Evolutionary conservation across 2,329 filamentous ascomycete species (phyloP).

Genomic region (Corinectria fuckeliana): DNA sequence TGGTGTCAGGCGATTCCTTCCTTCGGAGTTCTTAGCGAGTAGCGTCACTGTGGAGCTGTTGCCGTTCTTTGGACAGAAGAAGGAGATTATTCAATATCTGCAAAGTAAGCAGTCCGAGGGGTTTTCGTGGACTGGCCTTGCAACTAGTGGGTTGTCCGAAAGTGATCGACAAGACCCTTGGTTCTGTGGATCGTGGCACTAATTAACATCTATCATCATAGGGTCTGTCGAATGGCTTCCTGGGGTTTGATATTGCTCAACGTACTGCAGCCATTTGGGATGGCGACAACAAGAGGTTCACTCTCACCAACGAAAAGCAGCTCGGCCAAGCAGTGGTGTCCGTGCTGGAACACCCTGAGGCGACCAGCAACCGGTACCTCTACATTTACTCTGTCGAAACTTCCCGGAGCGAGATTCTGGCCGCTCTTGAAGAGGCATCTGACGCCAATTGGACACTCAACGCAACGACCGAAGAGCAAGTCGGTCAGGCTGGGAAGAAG

Average conservation of each 20-base stretch:
- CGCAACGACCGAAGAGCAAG: conserved; percentile 18
- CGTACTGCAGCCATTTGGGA: conserved; percentile 22
- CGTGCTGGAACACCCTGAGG: conserved; percentile 51
- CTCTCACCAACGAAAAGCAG: conserved; percentile 23
- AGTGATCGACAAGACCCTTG: background rate
- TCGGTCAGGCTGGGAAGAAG: conserved; percentile 5
- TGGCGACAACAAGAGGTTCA: conserved; percentile 19
- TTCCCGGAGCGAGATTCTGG: conserved; percentile 49
- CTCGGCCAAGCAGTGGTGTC: conserved; percentile 56
- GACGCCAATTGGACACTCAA: conserved; percentile 16
- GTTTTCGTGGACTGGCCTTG: conserved; percentile 35
- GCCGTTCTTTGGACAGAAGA: conserved; percentile 29
- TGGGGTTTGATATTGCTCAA: conserved; percentile 19
- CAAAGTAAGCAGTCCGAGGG: conserved; percentile 14
- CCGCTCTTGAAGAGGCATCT: conserved; percentile 22
- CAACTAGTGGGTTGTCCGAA: conserved; percentile 42
- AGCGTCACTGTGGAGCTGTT: conserved; percentile 31
- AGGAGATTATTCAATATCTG: conserved; percentile 24
- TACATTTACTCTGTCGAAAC: conserved; percentile 57
- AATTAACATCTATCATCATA: background rate
- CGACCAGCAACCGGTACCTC: conserved; percentile 60
- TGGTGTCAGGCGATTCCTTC: conserved; percentile 61
- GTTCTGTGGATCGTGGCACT: background rate
- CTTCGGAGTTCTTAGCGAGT: conserved; percentile 54
- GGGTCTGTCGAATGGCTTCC: conserved; percentile 22